Conservation (phyloP, 352 stramenopile species). For the Phytophthora podocarpi region DNA sequence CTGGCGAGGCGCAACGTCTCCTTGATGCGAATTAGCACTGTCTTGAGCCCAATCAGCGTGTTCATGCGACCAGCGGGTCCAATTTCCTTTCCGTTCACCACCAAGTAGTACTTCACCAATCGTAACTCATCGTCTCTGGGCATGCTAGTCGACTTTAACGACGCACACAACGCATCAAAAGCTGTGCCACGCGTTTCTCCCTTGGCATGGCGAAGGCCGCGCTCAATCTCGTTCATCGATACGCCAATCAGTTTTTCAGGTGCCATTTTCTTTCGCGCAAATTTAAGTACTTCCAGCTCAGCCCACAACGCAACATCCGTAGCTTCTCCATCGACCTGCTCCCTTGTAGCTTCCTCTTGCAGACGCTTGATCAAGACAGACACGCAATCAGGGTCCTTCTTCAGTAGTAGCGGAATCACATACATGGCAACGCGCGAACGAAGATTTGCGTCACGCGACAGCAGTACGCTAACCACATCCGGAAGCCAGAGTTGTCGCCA, state of each 20-base stretch:
- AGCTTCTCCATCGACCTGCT: constrained; percentile 14
- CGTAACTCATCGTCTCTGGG: constrained; percentile 56
- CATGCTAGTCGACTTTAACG: constrained; percentile 81
- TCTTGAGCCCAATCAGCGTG: constrained; percentile 77
- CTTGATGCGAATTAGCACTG: constrained; percentile 76
- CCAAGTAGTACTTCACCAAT: constrained; percentile 70
- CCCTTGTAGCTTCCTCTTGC: constrained; percentile 31
- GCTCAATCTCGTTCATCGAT: constrained; percentile 57
- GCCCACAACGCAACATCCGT: constrained; percentile 68
- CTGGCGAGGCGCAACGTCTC: constrained; percentile 58
- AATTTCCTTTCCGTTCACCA: constrained; percentile 80
- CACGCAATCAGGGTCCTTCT: constrained; percentile 68
- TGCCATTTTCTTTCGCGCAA: constrained; percentile 70
- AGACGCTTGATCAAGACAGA: constrained; percentile 52
- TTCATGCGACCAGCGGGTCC: constrained; percentile 68
- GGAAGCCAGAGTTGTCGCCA: constrained; percentile 63
- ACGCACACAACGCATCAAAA: constrained; percentile 82
- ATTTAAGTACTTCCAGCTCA: constrained; percentile 81
- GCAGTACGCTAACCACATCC: constrained; percentile 57
- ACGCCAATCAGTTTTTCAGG: constrained; percentile 62
- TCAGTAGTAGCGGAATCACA: constrained; percentile 72
- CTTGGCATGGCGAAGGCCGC: constrained; percentile 58
- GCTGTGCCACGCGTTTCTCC: constrained; percentile 65
- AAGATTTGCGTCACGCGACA: constrained; percentile 57
- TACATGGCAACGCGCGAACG: constrained; percentile 76